Conservation (phyloP, 768 basidiomycete genomes). For the Mycena leptocephala region DNA sequence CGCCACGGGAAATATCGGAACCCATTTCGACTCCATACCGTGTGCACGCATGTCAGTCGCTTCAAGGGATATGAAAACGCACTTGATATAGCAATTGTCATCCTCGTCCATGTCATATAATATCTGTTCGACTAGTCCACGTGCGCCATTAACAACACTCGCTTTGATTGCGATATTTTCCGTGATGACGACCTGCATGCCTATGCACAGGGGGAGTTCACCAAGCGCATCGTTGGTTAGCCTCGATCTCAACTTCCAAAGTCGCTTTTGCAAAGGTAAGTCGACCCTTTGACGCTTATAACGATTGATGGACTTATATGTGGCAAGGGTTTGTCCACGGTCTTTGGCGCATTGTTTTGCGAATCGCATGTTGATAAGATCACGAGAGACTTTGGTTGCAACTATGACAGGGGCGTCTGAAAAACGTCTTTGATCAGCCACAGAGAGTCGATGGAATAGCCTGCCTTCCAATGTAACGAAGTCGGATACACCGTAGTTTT, state of each 20-base stretch:
- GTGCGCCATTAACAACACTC: background rate
- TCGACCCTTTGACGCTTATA: background rate
- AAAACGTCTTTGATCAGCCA: background rate
- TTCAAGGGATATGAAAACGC: background rate
- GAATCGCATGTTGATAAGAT: no score
- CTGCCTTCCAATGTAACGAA: background rate
- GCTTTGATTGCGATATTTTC: constrained; percentile 7
- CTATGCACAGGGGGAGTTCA: background rate
- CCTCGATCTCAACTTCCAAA: background rate
- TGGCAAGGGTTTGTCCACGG: background rate
- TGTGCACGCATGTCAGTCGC: background rate
- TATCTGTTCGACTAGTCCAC: background rate
- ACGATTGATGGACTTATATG: background rate
- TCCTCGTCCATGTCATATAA: background rate
- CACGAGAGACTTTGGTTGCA: background rate
- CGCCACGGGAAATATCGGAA: background rate
- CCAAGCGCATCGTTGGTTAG: background rate
- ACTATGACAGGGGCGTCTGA: background rate
- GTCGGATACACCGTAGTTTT: background rate
- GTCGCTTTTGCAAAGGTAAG: background rate
- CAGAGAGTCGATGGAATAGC: background rate
- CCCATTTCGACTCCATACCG: background rate
- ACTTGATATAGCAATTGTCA: background rate
- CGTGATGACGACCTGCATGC: constrained; percentile 2
- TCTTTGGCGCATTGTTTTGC: no score